phyloP scores from a whole-genome alignment of 495 filamentous ascomycete species.

The Talaromyces proteolyticus region DNA sequence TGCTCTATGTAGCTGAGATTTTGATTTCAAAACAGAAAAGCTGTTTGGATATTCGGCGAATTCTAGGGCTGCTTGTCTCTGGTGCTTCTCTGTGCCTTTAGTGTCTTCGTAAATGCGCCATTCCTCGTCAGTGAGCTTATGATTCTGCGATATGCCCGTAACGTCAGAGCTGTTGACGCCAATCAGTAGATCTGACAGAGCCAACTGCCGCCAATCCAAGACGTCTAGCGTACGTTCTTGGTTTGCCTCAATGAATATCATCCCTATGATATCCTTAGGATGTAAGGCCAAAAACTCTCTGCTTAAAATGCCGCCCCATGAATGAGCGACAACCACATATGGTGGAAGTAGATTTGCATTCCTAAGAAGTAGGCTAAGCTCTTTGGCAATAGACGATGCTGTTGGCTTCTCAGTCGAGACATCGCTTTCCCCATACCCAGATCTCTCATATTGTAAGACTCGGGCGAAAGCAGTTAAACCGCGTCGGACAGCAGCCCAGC shows the following conservation, averaged over 20 bases:
- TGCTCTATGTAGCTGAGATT: slow-evolving; percentile 8
- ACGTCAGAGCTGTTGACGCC: slow-evolving; percentile 8
- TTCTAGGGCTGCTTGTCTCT: slow-evolving; percentile 4
- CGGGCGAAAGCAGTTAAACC: slow-evolving; percentile 5
- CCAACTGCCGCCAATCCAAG: too few species aligned
- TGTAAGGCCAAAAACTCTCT: slow-evolving; percentile 13
- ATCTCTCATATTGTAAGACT: slow-evolving; percentile 12
- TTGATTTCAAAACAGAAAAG: slow-evolving; percentile 8
- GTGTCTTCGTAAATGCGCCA: slow-evolving; percentile 8
- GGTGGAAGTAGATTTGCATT: slow-evolving; percentile 7
- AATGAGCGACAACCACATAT: slow-evolving; percentile 12
- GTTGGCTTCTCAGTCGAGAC: slow-evolving; percentile 5
- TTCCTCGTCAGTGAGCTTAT: slow-evolving; percentile 11
- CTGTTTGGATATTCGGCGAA: slow-evolving; percentile 5
- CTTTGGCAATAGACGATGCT: slow-evolving; percentile 8
- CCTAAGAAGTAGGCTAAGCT: slow-evolving; percentile 9
- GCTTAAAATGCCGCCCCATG: slow-evolving; percentile 12
- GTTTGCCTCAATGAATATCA: slow-evolving; percentile 13
- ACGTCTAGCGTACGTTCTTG: slow-evolving; percentile 12
- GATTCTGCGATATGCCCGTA: slow-evolving; percentile 6
- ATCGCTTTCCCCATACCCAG: slow-evolving; percentile 11
- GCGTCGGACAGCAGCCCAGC: slow-evolving; percentile 12
- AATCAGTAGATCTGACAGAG: slow-evolving; percentile 8
- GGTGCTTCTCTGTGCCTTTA: slow-evolving; percentile 8
- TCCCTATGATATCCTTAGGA: slow-evolving; percentile 7